Base-by-base conservation (phyloP, 2,329 filamentous ascomycete genomes). In the Calonectria pseudoreteaudii region DNA sequence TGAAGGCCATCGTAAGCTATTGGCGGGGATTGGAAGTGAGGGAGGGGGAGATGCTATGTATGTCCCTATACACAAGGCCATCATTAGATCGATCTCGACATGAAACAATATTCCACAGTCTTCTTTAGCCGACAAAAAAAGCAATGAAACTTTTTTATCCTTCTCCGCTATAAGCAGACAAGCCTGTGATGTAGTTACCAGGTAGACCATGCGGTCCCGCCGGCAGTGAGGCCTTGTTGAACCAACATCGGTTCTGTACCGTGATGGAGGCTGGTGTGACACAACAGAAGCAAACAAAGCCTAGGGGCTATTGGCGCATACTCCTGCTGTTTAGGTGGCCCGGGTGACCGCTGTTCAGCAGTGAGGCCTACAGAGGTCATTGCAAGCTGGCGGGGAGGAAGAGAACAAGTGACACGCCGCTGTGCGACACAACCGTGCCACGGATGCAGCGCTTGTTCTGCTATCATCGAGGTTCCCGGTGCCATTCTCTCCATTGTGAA, bases 381-480 rank as follows among this genome's bases (percentile, higher is more conserved):
- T 28, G 20, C 34, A 28, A 23, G 3, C 16, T 18, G 41, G 67
- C 16, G 38, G 23, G 30, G 30, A 60, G 49, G 36, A 30, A 47
- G 14, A n/a, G 62, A 47, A 41, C 36, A 56, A 53, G 66, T 69
- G 70, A 72, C 70, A 58, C 41, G 49, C 70, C 68, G 66, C 41
- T 66, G 70, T 72, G 49, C 26, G 36, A 72, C 70, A 65, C 70
- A 47, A 30, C 50, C 64, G 70, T 72, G 31, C 66, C 34, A 72
- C 70, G 36, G 58, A 31, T 34, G 38, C 23, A 65, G 67, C 53
- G 38, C 38, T 62, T 31, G 18, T 69, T 62, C 60, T 23, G 67
- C 16, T 18, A 41, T 49, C 28, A 20, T 44, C 36, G 23, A 58
- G 66, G 66, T 23, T 34, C 38, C 38, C 66, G 28, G 66, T 14